phyloP scores from a whole-genome alignment of 768 basidiomycete genomes.

The Terana coerulea region DNA sequence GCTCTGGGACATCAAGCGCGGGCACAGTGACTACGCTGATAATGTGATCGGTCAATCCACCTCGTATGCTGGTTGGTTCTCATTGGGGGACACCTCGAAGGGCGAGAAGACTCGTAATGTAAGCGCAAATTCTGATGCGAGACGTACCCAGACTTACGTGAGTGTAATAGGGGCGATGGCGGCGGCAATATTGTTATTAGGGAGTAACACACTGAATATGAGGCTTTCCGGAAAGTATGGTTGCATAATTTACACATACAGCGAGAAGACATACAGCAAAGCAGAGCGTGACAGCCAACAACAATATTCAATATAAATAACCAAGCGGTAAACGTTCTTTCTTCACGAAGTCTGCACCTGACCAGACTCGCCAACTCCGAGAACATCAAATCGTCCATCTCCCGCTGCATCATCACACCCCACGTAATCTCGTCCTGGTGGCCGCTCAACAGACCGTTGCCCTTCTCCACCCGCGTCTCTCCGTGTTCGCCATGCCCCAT shows the following conservation, averaged over 20 bases:
- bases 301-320: neutral
- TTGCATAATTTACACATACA: too few species aligned
- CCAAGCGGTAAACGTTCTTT: neutral
- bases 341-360: conserved; percentile 59
- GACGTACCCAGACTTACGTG: neutral
- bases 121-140: conserved; percentile 13
- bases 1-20: conserved; percentile 57
- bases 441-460: conserved; percentile 71
- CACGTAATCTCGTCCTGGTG: conserved; percentile 63
- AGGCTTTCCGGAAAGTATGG: too few species aligned
- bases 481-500: conserved; percentile 79
- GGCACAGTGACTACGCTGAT: conserved; percentile 41
- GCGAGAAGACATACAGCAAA: too few species aligned
- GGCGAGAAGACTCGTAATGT: conserved; percentile 60
- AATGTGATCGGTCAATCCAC: conserved; percentile 46
- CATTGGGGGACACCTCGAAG: conserved; percentile 49
- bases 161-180: conserved; percentile 12
- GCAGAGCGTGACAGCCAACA: neutral
- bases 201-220: too few species aligned
- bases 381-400: conserved; percentile 73
- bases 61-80: conserved; percentile 57
- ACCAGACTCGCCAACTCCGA: conserved; percentile 76
- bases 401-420: conserved; percentile 68
- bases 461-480: conserved; percentile 62
- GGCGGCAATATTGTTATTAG: conserved; percentile 4